Evolutionary conservation across 2,329 filamentous ascomycete species (phyloP).

Genomic region (Exophiala dermatitidis): DNA sequence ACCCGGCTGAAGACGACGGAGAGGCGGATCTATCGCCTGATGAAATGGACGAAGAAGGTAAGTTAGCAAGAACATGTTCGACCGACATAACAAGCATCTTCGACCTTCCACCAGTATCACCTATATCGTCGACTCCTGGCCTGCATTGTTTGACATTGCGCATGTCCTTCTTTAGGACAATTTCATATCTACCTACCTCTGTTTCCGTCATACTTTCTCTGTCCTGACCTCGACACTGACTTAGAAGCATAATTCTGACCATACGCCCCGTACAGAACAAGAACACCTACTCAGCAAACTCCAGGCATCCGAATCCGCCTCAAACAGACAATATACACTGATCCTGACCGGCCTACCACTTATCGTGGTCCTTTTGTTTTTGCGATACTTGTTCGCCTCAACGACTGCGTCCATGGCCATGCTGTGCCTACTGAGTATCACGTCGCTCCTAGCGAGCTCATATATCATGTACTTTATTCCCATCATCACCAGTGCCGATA

Average conservation of each 20-base stretch:
- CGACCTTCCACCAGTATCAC: no score
- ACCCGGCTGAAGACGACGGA: conserved; percentile 22
- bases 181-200: no score
- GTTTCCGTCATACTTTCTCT: not conserved
- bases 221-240: not conserved
- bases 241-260: not conserved
- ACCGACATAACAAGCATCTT: no score
- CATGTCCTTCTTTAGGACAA: no score
- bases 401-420: conserved; percentile 9
- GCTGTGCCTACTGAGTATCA: conserved; percentile 23
- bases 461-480: conserved; percentile 24
- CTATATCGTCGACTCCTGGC: no score
- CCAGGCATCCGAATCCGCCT: conserved; percentile 13
- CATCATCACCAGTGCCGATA: not conserved
- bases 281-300: conserved; percentile 23
- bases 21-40: conserved; percentile 16
- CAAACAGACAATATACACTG: conserved; percentile 22
- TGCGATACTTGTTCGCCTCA: conserved; percentile 18
- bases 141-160: no score
- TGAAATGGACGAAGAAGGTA: conserved; percentile 27
- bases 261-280: conserved; percentile 22
- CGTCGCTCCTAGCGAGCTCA: conserved; percentile 21
- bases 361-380: conserved; percentile 18
- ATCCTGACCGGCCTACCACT: conserved; percentile 24
- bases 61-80: not conserved